Conservation (phyloP, 1,139 yeast species). For the Scheffersomyces lignicola region DNA sequence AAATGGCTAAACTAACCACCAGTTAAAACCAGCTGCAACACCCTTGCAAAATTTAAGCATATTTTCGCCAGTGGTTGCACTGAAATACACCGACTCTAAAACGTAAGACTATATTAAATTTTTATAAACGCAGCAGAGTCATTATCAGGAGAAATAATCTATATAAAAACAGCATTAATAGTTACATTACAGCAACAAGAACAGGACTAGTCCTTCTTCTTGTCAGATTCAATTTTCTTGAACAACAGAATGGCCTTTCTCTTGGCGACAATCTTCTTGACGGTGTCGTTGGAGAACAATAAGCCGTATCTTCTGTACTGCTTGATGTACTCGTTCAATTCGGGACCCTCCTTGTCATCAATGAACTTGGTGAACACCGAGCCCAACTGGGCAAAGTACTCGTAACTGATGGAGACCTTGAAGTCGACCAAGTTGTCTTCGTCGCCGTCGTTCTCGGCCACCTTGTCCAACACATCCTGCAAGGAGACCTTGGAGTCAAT, state of each 20-base stretch:
- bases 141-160: no score
- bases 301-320: conserved; percentile 66
- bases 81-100: no score
- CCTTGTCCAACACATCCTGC: conserved; percentile 16
- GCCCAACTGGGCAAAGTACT: conserved; percentile 53
- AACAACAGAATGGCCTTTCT: conserved; percentile 27
- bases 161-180: no score
- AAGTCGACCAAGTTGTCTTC: conserved; percentile 5
- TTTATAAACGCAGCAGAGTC: no score
- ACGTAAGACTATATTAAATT: no score
- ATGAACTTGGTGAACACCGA: conserved; percentile 42
- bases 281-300: conserved; percentile 43
- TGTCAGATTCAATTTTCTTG: neutral
- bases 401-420: conserved; percentile 52
- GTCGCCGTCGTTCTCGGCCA: conserved; percentile 15
- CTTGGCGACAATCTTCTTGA: conserved; percentile 38
- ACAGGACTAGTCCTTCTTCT: no score
- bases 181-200: no score
- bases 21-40: no score
- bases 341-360: conserved; percentile 28
- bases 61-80: no score
- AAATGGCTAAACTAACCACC: no score
- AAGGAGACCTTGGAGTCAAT: conserved; percentile 29
- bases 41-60: no score
- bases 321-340: conserved; percentile 43